Evolutionary conservation across 2,329 filamentous ascomycete genomes (phyloP), one percentile per base, ranked within the genome.

Genomic region (Dactylellina haptotyla): DNA sequence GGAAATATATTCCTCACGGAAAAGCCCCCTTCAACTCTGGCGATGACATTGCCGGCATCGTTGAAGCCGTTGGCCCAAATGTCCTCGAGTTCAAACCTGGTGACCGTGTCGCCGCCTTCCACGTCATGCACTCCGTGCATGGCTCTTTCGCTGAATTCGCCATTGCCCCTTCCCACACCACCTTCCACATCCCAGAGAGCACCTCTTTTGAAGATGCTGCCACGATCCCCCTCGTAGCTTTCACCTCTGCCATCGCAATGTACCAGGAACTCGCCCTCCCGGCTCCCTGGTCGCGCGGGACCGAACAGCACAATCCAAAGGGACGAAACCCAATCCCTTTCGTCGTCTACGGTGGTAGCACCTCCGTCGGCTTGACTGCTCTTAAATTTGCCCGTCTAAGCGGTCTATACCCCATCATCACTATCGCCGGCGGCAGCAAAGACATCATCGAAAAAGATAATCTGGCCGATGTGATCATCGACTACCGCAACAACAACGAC

Each of bases 21-120:
- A 32, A 41, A 18, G 34, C 34, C 12, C 5, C 26, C 41, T 50
- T 51, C 37, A 86, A 87, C 79, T 77, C 80, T 16, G 85, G 85
- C 58, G 85, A 87, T 64, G 85, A 87, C 77, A 85, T 87, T 43
- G 85, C 85, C 1, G 84, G 85, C 45, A 81, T 84, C 26, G 83
- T 89, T 6, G 82, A 87, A 75, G 81, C 82, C 69, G 84, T 87
- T 20, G 87, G 87, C 18, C 77, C 81, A 41, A 81, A 84, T 37
- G 86, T 88, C 1, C 83, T 79, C 64, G 86, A 87, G 76, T 88
- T 88, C 82, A 84, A 84, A 72, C 80, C 81, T 0, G 86, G 86
- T 30, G 86, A 88, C 78, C 83, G 85, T 14, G 86, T 88, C 0
- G 84, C 84, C 6, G 85, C 84, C 2, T 86, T 87, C 80, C 83